Evolutionary conservation across 2,329 filamentous ascomycete genomes (phyloP), one percentile per base, ranked within the genome.

Genomic region (Emmonsia crescens): DNA sequence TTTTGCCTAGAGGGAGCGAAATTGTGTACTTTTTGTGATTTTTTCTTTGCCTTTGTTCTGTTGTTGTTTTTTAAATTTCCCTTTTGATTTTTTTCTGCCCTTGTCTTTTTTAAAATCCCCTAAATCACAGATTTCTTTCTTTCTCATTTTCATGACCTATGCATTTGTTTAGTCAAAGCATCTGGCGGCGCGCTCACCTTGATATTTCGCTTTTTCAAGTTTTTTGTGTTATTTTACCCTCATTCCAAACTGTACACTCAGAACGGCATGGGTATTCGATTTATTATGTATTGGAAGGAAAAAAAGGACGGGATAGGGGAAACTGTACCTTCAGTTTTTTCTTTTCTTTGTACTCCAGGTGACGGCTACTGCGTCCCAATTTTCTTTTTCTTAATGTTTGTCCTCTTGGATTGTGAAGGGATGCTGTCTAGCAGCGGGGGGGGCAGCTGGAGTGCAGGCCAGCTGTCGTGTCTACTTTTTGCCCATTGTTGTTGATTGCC

Each of bases 1-100:
- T 64, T 97, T 99, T 76, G 93, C 94, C 69, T 97, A 88, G 80
- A 38, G 5, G 36, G 8, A 55, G 8, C n/a, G 14, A 55, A 55
- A 60, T 60, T 60, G 59, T 49, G 31, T 54, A 40, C n/a, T 51
- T 40, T 27, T 48, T 21, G 27, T 36, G 19, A 27, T 42, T 29
- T 42, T 27, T 57, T 24, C 8, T 19, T 21, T 46, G 24, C 3
- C n/a, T 27, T 58, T 31, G 10, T 14, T 16, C 5, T 49, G 27
- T 29, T 46, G 2, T 16, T 36, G 6, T 36, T 54, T n/a, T 54
- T 33, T 2, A 33, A 31, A 14, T 49, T 54, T 42, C 24, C 10
- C 46, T 40, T 29, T 9, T 40, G n/a, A 33, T 54, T 33, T 52
- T 52, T 52, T 33, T 31, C 38, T 44, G 38, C 24, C 12, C 19